Evolutionary conservation across 441 rosid genomes (phyloP).

Genomic region (Populus hybrid): DNA sequence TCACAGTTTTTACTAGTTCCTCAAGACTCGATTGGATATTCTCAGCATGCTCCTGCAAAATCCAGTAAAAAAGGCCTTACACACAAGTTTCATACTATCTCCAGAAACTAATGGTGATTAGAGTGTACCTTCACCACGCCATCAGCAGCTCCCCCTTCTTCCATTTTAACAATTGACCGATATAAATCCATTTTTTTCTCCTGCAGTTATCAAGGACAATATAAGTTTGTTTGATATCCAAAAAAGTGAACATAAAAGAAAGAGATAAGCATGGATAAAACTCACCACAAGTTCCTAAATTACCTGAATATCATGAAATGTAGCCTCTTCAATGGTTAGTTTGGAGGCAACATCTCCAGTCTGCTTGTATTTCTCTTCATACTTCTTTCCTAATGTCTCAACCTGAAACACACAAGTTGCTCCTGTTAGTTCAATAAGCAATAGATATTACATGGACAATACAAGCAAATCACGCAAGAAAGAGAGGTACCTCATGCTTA

Average conservation of each 20-base stretch:
- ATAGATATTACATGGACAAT: slow-evolving; percentile 16
- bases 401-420: slow-evolving; percentile 43
- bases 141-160: slow-evolving; percentile 60
- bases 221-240: not conserved
- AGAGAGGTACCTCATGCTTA: slow-evolving; percentile 67
- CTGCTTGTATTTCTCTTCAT: slow-evolving; percentile 91
- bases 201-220: slow-evolving; percentile 39
- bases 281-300: slow-evolving; percentile 12
- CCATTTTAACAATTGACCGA: slow-evolving; percentile 83
- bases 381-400: slow-evolving; percentile 74
- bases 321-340: slow-evolving; percentile 90
- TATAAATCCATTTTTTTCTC: slow-evolving; percentile 93
- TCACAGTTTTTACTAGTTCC: slow-evolving; percentile 73
- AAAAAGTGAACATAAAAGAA: not conserved
- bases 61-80: slow-evolving; percentile 24
- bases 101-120: slow-evolving; percentile 17
- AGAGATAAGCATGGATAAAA: not conserved
- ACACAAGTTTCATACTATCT: slow-evolving; percentile 20
- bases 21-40: slow-evolving; percentile 73
- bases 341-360: slow-evolving; percentile 91
- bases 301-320: slow-evolving; percentile 99
- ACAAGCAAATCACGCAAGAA: slow-evolving; percentile 3
- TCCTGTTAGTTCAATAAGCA: slow-evolving; percentile 21
- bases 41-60: slow-evolving; percentile 70
- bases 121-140: slow-evolving; percentile 55